Evolutionary conservation across 2,329 filamentous ascomycete species (phyloP).

Genomic region (Alternaria atra): DNA sequence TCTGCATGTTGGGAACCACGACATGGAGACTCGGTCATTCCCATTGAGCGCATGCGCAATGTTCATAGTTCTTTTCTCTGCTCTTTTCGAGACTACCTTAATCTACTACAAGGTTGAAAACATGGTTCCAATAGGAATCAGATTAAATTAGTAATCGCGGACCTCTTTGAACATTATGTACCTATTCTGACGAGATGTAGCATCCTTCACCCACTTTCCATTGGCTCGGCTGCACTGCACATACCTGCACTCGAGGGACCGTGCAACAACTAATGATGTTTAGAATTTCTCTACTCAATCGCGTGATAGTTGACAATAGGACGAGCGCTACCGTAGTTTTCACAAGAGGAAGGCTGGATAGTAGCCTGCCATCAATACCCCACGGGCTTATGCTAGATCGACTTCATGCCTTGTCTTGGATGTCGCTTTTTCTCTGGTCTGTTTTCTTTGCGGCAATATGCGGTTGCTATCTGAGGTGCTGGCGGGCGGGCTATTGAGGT

Average conservation of each 20-base stretch:
- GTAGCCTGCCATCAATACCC: constrained; percentile 6
- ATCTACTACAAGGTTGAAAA: not conserved
- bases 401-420: not conserved
- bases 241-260: not conserved
- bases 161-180: not conserved
- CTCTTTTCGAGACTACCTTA: not conserved
- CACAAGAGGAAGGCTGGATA: not conserved
- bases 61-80: not conserved
- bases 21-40: constrained; percentile 7
- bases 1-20: not conserved
- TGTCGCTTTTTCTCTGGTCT: not conserved
- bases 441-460: not conserved
- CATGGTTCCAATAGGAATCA: not conserved
- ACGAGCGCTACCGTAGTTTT: not conserved
- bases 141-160: not conserved
- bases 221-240: not conserved
- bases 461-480: constrained; percentile 3
- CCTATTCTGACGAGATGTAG: not conserved
- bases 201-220: not conserved
- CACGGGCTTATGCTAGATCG: constrained; percentile 1
- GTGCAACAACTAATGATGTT: not conserved
- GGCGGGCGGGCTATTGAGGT: not conserved
- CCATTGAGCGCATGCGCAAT: not conserved
- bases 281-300: not conserved
- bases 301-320: not conserved